These are phyloP conservation scores for Gnomoniopsis sp. DNA, from an alignment of 2,329 filamentous ascomycete species.

Conservation along the genomic window DNA sequence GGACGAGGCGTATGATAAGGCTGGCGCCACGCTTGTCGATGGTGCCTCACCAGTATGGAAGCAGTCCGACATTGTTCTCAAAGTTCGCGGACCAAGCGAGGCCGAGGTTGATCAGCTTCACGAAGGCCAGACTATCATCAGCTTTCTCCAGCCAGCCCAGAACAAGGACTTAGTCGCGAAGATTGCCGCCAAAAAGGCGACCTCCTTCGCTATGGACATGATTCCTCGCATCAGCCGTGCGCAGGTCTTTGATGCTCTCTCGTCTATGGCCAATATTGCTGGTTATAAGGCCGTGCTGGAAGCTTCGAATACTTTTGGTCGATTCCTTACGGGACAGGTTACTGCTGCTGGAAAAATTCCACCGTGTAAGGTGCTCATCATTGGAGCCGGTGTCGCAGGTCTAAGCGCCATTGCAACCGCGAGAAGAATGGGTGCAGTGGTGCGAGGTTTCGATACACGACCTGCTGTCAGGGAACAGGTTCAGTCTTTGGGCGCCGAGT, in stretches of 20 bases:
- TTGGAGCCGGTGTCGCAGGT: constrained; percentile 85
- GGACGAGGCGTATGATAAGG: constrained; percentile 72
- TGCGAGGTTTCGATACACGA: constrained; percentile 87
- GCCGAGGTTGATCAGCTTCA: constrained; percentile 68
- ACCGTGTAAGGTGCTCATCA: constrained; percentile 84
- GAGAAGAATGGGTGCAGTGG: constrained; percentile 81
- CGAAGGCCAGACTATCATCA: constrained; percentile 71
- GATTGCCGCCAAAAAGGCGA: constrained; percentile 67
- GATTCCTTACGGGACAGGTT: constrained; percentile 84
- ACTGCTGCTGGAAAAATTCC: constrained; percentile 90
- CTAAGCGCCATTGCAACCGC: constrained; percentile 86
- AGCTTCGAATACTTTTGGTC: constrained; percentile 83
- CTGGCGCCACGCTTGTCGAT: constrained; percentile 75
- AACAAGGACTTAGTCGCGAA: constrained; percentile 73
- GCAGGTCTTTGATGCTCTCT: constrained; percentile 83
- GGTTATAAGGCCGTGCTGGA: constrained; percentile 91
- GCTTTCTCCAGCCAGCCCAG: constrained; percentile 78
- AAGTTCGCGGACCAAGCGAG: constrained; percentile 72
- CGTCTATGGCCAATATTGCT: constrained; percentile 92
- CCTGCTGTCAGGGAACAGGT: constrained; percentile 86
- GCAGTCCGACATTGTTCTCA: constrained; percentile 74
- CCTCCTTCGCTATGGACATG: constrained; percentile 88
- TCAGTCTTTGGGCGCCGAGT: constrained; percentile 84
- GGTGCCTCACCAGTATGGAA: constrained; percentile 66
- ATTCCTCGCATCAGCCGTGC: constrained; percentile 86